These are phyloP conservation scores for Cordyceps tenuipes DNA, from an alignment of 2,329 filamentous ascomycete species.

Conservation along the genomic window DNA sequence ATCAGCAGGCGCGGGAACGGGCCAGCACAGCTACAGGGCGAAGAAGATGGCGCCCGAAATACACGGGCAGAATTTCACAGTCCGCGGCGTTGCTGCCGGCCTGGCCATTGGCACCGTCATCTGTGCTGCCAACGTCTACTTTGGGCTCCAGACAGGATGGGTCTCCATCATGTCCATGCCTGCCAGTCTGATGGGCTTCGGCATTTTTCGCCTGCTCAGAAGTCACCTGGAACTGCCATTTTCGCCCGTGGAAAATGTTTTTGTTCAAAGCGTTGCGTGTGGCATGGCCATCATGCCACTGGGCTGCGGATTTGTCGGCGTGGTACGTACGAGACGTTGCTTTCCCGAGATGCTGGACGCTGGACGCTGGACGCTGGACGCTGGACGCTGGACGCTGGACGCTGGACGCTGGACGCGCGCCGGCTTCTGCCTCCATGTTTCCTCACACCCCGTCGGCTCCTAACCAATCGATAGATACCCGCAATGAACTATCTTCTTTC, in stretches of 20 bases:
- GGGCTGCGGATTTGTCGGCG: conserved; percentile 90
- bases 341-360: background rate
- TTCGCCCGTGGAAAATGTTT: conserved; percentile 89
- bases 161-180: conserved; percentile 92
- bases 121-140: conserved; percentile 97
- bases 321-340: conserved; percentile 39
- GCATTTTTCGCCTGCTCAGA: conserved; percentile 75
- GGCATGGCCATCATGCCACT: conserved; percentile 95
- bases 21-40: background rate
- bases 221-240: conserved; percentile 72
- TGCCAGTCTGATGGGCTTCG: conserved; percentile 86
- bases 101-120: conserved; percentile 81
- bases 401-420: no score
- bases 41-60: conserved; percentile 17
- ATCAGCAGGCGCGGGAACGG: background rate
- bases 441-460: background rate
- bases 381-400: no score
- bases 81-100: conserved; percentile 71
- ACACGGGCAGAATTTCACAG: conserved; percentile 66
- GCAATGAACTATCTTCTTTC: conserved; percentile 81
- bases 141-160: conserved; percentile 79
- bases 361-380: no score
- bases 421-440: background rate
- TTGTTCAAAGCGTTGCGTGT: conserved; percentile 92
- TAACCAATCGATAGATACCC: conserved; percentile 48